These are phyloP conservation scores for Aschersonia sp. DNA, from an alignment of 2,329 filamentous ascomycete genomes.

Conservation along the genomic window DNA sequence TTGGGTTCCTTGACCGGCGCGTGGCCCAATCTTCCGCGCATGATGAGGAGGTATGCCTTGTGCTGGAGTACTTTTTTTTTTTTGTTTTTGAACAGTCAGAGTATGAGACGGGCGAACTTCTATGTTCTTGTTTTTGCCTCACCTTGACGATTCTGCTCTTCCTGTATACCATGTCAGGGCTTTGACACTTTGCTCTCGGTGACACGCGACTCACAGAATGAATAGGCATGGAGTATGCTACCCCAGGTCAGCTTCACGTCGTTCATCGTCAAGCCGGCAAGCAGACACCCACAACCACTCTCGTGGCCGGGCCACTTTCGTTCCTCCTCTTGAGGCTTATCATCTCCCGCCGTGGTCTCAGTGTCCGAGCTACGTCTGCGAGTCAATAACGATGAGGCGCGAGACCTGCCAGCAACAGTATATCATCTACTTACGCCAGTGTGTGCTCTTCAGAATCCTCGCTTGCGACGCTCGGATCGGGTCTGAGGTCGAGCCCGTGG, in stretches of 20 bases:
- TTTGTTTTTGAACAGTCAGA: no score
- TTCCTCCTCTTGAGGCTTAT: no score
- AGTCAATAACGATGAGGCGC: no score
- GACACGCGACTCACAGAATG: conserved; percentile 2
- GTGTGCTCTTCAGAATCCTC: neutral
- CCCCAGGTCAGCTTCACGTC: no score
- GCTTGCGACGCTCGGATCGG: neutral
- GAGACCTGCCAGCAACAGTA: neutral
- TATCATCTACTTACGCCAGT: neutral
- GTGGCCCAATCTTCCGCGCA: conserved; percentile 26
- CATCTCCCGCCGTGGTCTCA: no score
- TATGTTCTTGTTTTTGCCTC: conserved; percentile 11
- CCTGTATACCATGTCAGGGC: conserved; percentile 1
- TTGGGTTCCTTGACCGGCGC: conserved; percentile 26
- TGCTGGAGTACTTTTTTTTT: conserved; percentile 19
- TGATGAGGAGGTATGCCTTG: conserved; percentile 19
- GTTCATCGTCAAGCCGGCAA: no score
- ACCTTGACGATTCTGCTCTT: conserved; percentile 10
- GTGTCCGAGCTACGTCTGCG: no score
- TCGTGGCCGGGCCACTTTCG: no score
- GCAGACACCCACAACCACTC: no score
- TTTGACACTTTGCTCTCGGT: neutral
- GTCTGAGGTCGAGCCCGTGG: neutral
- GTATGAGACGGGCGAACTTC: no score
- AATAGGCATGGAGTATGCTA: conserved; percentile 6